Conservation (phyloP, 2,329 filamentous ascomycete species). For the Colletotrichum filicis region DNA sequence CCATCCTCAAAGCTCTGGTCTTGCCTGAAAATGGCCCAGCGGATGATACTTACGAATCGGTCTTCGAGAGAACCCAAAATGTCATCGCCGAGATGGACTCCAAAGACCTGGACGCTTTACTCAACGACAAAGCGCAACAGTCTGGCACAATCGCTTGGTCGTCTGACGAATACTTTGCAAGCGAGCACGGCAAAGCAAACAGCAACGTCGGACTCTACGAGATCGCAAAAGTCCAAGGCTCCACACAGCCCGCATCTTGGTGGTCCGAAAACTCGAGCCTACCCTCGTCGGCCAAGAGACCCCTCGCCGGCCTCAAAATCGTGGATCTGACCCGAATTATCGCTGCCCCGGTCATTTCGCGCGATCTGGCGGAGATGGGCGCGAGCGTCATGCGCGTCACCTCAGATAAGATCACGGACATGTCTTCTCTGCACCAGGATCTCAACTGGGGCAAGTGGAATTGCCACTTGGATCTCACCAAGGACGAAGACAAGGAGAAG, state of each 20-base stretch:
- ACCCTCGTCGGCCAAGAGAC: slow-evolving; percentile 47
- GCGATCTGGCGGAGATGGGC: slow-evolving; percentile 55
- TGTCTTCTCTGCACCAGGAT: slow-evolving; percentile 54
- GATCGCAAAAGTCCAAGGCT: slow-evolving; percentile 36
- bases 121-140: slow-evolving; percentile 39
- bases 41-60: slow-evolving; percentile 39
- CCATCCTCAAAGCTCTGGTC: slow-evolving; percentile 35
- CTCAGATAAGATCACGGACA: slow-evolving; percentile 49
- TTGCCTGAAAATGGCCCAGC: slow-evolving; percentile 32
- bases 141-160: slow-evolving; percentile 42
- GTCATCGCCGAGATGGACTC: slow-evolving; percentile 37
- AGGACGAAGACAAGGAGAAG: slow-evolving; percentile 21
- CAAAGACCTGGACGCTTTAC: slow-evolving; percentile 37
- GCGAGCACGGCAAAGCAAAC: slow-evolving; percentile 41
- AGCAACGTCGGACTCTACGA: slow-evolving; percentile 38
- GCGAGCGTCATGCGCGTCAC: slow-evolving; percentile 59
- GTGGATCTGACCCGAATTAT: slow-evolving; percentile 60
- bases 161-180: slow-evolving; percentile 40
- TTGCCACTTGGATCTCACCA: slow-evolving; percentile 52
- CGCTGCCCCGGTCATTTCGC: slow-evolving; percentile 56
- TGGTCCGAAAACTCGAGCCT: slow-evolving; percentile 47
- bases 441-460: slow-evolving; percentile 64
- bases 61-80: slow-evolving; percentile 32
- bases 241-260: slow-evolving; percentile 49
- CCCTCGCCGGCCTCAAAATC: slow-evolving; percentile 59